Conservation (phyloP, 129 eudicot genomes). For the Erigeron canadensis region DNA sequence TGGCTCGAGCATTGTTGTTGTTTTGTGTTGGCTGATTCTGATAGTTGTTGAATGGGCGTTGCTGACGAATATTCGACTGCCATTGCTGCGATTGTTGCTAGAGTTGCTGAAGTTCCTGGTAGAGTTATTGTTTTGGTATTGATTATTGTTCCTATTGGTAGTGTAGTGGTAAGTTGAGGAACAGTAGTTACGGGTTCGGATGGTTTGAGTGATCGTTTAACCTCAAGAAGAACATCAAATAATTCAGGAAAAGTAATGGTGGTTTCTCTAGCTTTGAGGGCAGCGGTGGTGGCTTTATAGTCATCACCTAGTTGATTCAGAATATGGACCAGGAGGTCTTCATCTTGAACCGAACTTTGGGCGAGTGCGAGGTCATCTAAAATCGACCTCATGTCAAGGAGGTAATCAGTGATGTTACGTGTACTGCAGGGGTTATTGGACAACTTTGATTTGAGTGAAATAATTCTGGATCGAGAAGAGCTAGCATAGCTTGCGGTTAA, state of each 20-base stretch:
- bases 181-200: background rate
- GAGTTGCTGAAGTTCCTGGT: background rate
- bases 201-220: background rate
- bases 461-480: background rate
- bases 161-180: background rate
- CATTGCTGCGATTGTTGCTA: background rate
- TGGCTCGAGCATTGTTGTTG: background rate
- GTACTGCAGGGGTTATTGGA: background rate
- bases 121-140: background rate
- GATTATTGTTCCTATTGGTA: background rate
- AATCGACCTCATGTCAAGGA: background rate
- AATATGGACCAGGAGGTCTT: background rate
- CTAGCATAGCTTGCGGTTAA: background rate
- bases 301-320: background rate
- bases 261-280: background rate
- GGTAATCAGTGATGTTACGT: background rate
- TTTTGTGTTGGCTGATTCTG: background rate
- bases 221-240: background rate
- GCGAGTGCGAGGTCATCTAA: background rate
- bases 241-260: background rate
- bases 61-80: background rate
- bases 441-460: background rate
- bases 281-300: background rate
- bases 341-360: background rate
- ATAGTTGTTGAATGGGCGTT: background rate